These are phyloP conservation scores for Hsuehochloa calcarea DNA, from an alignment of 176 grass and related monocot species.

Conservation along the genomic window DNA sequence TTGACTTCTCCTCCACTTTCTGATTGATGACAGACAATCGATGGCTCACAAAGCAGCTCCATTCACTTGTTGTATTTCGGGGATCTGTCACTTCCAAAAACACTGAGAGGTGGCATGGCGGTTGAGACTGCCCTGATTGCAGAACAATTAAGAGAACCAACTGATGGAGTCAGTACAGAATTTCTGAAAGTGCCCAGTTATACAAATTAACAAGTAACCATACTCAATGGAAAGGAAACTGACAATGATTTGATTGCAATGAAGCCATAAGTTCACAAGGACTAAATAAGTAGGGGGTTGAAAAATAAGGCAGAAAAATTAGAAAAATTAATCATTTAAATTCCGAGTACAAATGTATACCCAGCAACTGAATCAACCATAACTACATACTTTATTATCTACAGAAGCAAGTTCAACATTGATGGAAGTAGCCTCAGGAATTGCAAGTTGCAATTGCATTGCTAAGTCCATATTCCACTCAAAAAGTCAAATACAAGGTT, in stretches of 20 bases:
- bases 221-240: conserved; percentile 22
- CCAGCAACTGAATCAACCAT: neutral
- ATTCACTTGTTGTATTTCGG: conserved; percentile 67
- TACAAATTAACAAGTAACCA: conserved; percentile 10
- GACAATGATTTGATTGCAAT: conserved; percentile 11
- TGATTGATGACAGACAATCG: conserved; percentile 90
- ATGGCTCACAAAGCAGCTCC: conserved; percentile 97
- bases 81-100: conserved; percentile 96
- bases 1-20: conserved; percentile 80
- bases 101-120: conserved; percentile 89
- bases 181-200: conserved; percentile 21
- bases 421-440: neutral
- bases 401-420: neutral
- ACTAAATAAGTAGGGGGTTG: neutral
- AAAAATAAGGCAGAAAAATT: neutral
- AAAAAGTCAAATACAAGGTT: neutral
- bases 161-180: conserved; percentile 30
- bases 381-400: neutral
- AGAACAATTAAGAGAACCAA: conserved; percentile 46
- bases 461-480: neutral
- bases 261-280: conserved; percentile 1
- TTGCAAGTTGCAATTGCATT: conserved; percentile 3
- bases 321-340: neutral
- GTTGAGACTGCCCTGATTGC: conserved; percentile 95
- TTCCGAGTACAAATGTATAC: neutral